Percentiles rank a stretch among this genome's conserved stretches.
phyloP scores from a whole-genome alignment of 2,329 filamentous ascomycete genomes.

The Aspergillus sp. region DNA sequence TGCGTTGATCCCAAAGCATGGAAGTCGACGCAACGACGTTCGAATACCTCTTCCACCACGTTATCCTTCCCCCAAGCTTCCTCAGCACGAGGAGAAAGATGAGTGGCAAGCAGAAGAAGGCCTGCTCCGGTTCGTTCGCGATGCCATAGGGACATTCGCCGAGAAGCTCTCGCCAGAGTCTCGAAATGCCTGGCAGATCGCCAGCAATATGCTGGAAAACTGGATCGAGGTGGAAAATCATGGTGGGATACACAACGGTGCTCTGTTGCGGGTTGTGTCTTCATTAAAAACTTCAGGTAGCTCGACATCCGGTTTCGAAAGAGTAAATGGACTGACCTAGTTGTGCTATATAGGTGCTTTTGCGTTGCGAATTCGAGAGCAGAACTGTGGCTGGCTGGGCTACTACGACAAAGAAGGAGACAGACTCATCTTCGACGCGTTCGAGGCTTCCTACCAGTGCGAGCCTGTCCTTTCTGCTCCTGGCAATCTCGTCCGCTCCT shows the following conservation, averaged over 20 bases:
- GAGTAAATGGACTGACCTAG: too few relatives aligned
- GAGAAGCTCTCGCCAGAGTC: background rate
- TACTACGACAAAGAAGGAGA: constrained; percentile 14
- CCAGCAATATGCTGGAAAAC: background rate
- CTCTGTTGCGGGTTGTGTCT: too few relatives aligned
- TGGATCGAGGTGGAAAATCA: background rate
- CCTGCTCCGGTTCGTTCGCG: background rate
- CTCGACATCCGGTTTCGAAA: too few relatives aligned
- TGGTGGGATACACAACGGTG: too few relatives aligned
- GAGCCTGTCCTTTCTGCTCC: constrained; percentile 29
- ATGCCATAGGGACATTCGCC: background rate
- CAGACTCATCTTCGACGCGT: constrained; percentile 34
- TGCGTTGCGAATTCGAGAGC: constrained; percentile 36
- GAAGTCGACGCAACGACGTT: too few relatives aligned
- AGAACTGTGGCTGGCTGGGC: constrained; percentile 43
- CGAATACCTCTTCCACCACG: constrained; percentile 40
- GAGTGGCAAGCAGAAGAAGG: background rate
- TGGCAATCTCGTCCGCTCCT: constrained; percentile 37
- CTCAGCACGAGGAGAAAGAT: constrained; percentile 33
- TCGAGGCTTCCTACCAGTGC: constrained; percentile 41
- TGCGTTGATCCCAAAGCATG: too few relatives aligned
- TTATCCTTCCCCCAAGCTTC: constrained; percentile 49
- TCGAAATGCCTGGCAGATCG: background rate
- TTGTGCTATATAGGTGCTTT: constrained; percentile 16
- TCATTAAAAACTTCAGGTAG: too few relatives aligned